These are phyloP conservation scores for Fusarium sterilihyphosum DNA, from an alignment of 2,329 filamentous ascomycete genomes.

Conservation along the genomic window DNA sequence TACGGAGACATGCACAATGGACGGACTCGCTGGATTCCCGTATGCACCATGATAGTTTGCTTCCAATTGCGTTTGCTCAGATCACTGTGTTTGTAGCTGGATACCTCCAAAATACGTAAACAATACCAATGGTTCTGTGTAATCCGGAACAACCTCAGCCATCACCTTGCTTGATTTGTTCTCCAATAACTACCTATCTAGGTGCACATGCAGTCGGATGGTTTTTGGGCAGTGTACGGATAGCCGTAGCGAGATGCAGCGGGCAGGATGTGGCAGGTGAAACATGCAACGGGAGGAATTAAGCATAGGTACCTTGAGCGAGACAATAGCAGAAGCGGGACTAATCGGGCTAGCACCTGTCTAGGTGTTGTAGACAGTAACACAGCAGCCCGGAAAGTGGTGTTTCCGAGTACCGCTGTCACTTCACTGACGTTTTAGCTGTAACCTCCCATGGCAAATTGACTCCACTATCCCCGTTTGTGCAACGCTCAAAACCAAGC, in stretches of 20 bases:
- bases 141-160: neutral
- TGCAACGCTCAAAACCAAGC: neutral
- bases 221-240: neutral
- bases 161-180: neutral
- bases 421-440: neutral
- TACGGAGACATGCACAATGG: neutral
- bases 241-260: neutral
- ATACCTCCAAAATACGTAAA: neutral
- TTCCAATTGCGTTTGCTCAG: neutral
- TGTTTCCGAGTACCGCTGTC: neutral
- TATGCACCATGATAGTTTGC: neutral
- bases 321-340: neutral
- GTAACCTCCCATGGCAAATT: neutral
- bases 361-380: neutral
- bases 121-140: neutral
- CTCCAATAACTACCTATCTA: too few relatives aligned
- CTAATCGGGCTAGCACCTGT: neutral
- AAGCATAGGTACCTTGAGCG: neutral
- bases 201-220: neutral
- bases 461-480: neutral
- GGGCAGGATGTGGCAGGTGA: neutral
- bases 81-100: neutral
- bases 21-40: neutral
- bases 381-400: neutral
- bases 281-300: neutral